Percentiles rank a stretch among this genome's conserved stretches.
These are phyloP conservation scores for Populus tomentosa DNA, from an alignment of 441 rosid genomes.

Conservation along the genomic window DNA sequence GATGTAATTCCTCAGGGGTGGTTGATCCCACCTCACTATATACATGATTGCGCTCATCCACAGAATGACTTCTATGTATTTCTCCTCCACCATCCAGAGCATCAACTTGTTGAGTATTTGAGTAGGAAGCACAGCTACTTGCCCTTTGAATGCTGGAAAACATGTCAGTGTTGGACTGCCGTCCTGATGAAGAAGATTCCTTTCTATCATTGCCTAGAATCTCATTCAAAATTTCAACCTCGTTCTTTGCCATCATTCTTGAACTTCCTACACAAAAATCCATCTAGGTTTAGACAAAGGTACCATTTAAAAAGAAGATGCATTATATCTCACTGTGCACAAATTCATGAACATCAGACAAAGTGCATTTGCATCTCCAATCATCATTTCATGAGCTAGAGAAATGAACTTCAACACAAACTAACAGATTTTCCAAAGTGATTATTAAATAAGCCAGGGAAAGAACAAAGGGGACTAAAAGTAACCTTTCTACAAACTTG, in stretches of 20 bases:
- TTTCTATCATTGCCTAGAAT: slow-evolving; percentile 54
- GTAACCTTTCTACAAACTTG: not conserved
- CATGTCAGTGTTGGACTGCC: slow-evolving; percentile 27
- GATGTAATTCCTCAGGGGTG: slow-evolving; percentile 69
- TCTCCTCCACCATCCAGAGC: slow-evolving; percentile 32
- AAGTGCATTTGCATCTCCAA: not conserved
- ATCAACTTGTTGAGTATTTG: slow-evolving; percentile 20
- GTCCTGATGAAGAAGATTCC: slow-evolving; percentile 44
- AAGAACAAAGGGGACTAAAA: not conserved
- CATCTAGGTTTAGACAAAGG: slow-evolving; percentile 6
- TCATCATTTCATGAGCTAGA: not conserved
- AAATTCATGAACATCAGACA: not conserved
- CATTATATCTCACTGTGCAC: not conserved
- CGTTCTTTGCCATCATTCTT: slow-evolving; percentile 35
- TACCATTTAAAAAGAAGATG: not conserved
- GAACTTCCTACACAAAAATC: slow-evolving; percentile 47
- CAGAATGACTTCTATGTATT: slow-evolving; percentile 24
- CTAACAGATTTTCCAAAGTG: not conserved
- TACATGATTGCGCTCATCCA: slow-evolving; percentile 21
- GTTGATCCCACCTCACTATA: slow-evolving; percentile 32
- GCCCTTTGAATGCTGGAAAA: slow-evolving; percentile 29
- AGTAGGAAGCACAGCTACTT: slow-evolving; percentile 34
- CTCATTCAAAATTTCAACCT: slow-evolving; percentile 63
- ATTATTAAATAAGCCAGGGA: not conserved
- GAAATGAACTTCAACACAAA: not conserved